These are phyloP conservation scores for Gracilaria caudata DNA, from an alignment of 23 red algal species.

Conservation along the genomic window DNA sequence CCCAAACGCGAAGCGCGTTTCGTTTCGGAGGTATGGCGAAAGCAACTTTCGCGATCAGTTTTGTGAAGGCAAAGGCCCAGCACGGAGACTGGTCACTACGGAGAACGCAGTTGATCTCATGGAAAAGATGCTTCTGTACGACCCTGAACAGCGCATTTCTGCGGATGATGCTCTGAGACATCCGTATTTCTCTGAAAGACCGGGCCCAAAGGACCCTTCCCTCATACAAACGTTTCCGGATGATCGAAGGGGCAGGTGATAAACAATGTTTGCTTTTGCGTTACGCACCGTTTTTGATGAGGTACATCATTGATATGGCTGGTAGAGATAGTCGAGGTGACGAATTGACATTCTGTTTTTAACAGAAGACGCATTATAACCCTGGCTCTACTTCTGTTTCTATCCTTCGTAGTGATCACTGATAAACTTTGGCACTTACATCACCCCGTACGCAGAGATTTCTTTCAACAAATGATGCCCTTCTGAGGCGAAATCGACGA, in stretches of 20 bases:
- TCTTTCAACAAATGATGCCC: constrained; percentile 69
- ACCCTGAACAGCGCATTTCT: constrained; percentile 71
- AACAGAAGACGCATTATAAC: too few relatives aligned
- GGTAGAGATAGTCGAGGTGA: too few relatives aligned
- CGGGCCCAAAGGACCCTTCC: constrained; percentile 52
- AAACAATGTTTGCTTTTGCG: neutral
- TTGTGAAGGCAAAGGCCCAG: neutral
- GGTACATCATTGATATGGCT: neutral
- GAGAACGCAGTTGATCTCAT: constrained; percentile 67
- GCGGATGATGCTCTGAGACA: constrained; percentile 76
- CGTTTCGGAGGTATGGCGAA: constrained; percentile 43
- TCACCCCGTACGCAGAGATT: constrained; percentile 58
- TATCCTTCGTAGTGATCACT: too few relatives aligned
- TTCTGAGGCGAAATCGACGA: constrained; percentile 80
- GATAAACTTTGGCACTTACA: constrained; percentile 18
- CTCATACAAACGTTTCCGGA: constrained; percentile 69
- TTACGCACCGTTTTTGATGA: neutral
- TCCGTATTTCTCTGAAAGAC: constrained; percentile 77
- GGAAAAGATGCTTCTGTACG: constrained; percentile 70
- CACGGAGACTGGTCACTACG: constrained; percentile 18
- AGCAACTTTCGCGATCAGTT: constrained; percentile 4
- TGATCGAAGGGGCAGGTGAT: neutral
- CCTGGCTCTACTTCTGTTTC: too few relatives aligned
- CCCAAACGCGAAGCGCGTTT: constrained; percentile 67
- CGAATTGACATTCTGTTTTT: too few relatives aligned